phyloP scores from a whole-genome alignment of 1,284 basidiomycete genomes.

The Ceratobasidium sp. region DNA sequence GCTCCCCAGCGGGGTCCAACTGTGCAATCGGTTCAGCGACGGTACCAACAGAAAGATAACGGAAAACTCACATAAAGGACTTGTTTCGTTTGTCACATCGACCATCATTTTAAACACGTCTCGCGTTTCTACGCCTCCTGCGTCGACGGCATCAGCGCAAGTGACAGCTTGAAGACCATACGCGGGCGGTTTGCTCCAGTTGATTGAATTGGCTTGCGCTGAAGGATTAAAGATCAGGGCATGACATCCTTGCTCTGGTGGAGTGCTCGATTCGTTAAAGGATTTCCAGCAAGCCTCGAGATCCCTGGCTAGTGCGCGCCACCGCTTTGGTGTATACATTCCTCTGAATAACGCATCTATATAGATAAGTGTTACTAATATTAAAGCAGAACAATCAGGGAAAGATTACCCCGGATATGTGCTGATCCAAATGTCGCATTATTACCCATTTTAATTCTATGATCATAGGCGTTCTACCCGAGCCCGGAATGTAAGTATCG shows the following conservation, averaged over 20 bases:
- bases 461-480: too few species aligned
- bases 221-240: background rate
- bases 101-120: conserved; percentile 41
- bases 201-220: background rate
- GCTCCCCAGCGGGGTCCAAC: conserved; percentile 21
- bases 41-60: background rate
- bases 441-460: too few species aligned
- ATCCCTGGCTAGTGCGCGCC: background rate
- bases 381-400: background rate
- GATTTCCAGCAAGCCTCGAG: background rate
- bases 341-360: background rate
- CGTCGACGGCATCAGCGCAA: conserved; percentile 43
- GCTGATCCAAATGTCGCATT: background rate
- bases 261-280: background rate
- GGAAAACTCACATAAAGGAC: conserved; percentile 29
- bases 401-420: background rate
- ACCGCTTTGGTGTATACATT: background rate
- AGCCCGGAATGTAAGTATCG: too few species aligned
- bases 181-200: background rate
- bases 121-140: conserved; percentile 26
- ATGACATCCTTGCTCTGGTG: too few species aligned
- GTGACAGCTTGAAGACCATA: conserved; percentile 31
- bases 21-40: background rate
- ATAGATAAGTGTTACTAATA: background rate
- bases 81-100: background rate